Percentiles rank a stretch among this genome's conserved stretches.
These are phyloP conservation scores for Mrakia gelida DNA, from an alignment of 768 basidiomycete genomes.

Conservation along the genomic window DNA sequence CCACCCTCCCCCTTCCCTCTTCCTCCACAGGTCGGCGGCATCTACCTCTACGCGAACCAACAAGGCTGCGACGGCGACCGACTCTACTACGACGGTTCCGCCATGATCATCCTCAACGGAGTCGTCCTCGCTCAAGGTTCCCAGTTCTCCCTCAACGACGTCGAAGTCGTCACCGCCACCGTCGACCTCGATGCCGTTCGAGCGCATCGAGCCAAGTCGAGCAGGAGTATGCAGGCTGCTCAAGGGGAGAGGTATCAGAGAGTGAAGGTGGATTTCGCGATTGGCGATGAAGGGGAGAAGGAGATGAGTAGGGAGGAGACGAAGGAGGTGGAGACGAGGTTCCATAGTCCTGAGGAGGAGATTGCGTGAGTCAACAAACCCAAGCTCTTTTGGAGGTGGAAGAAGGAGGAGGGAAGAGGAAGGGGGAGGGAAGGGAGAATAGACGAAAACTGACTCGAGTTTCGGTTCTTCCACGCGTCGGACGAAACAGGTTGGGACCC, in stretches of 20 bases:
- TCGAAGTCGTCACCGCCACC: constrained; percentile 93
- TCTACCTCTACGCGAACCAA: constrained; percentile 97
- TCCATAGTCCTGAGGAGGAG: constrained; percentile 89
- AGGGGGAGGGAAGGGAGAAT: no score
- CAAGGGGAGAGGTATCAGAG: constrained; percentile 68
- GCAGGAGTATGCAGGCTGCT: constrained; percentile 86
- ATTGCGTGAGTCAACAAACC: constrained; percentile 72
- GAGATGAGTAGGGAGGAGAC: constrained; percentile 52
- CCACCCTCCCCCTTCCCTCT: neutral
- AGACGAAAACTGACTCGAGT: neutral
- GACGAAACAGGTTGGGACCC: constrained; percentile 68
- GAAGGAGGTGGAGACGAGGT: constrained; percentile 57
- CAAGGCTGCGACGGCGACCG: constrained; percentile 98
- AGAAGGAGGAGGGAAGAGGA: no score
- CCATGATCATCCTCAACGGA: constrained; percentile 94
- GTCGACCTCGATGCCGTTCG: constrained; percentile 96
- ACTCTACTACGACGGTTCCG: constrained; percentile 95
- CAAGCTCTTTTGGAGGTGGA: neutral
- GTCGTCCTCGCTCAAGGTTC: constrained; percentile 87
- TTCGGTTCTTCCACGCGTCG: neutral
- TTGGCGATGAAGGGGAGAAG: constrained; percentile 66
- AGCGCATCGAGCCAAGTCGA: constrained; percentile 75
- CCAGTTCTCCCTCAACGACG: constrained; percentile 91
- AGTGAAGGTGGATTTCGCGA: constrained; percentile 71
- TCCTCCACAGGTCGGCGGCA: constrained; percentile 75